Evolutionary conservation across 257 asterid species (phyloP), one percentile per base, ranked within the genome.

Genomic region (Solanum bulbocastanum): DNA sequence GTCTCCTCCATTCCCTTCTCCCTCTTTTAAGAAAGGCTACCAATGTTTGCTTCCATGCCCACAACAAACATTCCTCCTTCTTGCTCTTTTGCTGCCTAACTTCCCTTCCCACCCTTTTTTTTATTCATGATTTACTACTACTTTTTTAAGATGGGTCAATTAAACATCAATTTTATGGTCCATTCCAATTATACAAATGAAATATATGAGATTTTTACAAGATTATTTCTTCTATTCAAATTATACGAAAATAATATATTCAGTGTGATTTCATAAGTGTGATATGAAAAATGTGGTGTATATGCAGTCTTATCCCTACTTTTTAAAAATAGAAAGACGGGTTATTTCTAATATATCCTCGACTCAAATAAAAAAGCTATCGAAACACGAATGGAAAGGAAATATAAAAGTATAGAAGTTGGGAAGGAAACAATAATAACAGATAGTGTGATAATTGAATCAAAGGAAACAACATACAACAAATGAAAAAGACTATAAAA

Each of bases 1-100:
- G 93, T 92, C 86, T 91, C 93, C 89, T 87, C 60, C 60, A 90
- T 88, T 87, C 90, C 88, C 88, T 69, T 86, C 58, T 33, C 88
- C 87, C 85, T 83, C 58, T 81, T 89, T 88, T 92, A 86, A 88
- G 72, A 90, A 90, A 83, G 89, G 87, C 86, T 86, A 85, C 39
- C 75, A 69, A 87, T 88, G 93, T 84, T 90, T 75, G 90, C 91
- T 90, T 87, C 85, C 84, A 74, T 69, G 87, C 92, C 71, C 89
- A 81, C 90, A 91, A 83, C 87, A 83, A 68, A 90, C 91, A 91
- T 91, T 88, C 91, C 87, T 81, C 30, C 84, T 88, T 23, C 69
- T 73, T 81, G 25, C 66, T 39, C 87, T 39, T 85, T 71, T 84
- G 78, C 58, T 84, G 87, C 87, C 78, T 16, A 84, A 62, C 15